Evolutionary conservation across 345 rosid genomes (phyloP).

Genomic region (Eucalyptus erythrocorys): DNA sequence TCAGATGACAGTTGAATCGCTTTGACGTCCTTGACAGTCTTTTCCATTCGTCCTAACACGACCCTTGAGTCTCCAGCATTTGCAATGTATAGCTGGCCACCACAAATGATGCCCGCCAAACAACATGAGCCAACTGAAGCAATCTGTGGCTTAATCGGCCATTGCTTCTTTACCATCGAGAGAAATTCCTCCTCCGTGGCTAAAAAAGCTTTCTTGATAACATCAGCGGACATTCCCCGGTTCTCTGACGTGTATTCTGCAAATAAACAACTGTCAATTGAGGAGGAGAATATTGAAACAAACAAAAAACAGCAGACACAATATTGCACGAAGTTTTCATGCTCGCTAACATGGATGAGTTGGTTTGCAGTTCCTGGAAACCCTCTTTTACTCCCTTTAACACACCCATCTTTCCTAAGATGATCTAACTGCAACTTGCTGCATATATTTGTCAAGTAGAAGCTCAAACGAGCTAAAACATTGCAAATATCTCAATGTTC

Average conservation of each 20-base stretch:
- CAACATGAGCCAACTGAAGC: conserved; percentile 97
- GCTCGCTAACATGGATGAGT: neutral
- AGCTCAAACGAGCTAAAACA: neutral
- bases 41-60: conserved; percentile 62
- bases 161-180: conserved; percentile 49
- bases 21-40: conserved; percentile 39
- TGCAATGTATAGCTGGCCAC: conserved; percentile 72
- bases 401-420: neutral
- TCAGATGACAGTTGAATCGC: conserved; percentile 84
- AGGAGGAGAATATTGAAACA: neutral
- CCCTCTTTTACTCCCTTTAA: neutral
- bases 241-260: conserved; percentile 82
- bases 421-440: neutral
- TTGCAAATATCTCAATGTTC: neutral
- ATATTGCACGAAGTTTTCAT: neutral
- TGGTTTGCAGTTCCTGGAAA: neutral
- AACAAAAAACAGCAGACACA: neutral
- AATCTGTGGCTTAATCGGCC: conserved; percentile 65
- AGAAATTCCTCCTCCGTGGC: conserved; percentile 94
- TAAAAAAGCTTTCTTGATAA: conserved; percentile 68
- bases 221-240: conserved; percentile 79
- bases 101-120: conserved; percentile 74
- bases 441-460: neutral
- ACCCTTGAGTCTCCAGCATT: conserved; percentile 97
- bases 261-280: conserved; percentile 11